Evolutionary conservation across 2,329 filamentous ascomycete genomes (phyloP), one percentile per base, ranked within the genome.

Genomic region (Hysterium pulicare): DNA sequence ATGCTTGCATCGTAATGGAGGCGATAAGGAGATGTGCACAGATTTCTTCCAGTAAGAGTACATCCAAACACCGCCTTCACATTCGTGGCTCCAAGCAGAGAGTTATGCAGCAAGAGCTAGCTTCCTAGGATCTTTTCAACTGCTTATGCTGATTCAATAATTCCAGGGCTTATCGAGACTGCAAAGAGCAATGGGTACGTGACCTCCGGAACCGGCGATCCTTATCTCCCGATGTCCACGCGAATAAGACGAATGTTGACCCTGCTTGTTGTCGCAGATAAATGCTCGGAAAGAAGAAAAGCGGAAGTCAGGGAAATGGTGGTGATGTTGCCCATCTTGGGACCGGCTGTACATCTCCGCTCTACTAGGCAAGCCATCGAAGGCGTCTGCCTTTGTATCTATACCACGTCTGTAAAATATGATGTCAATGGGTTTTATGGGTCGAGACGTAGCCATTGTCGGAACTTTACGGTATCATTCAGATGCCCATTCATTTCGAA

Each of bases 11-110:
- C 81, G 93, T 17, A 98, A 98, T 65, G 83, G 79, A 17, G 90
- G 87, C 11, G 89, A 97, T 62, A 80, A 83, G 52, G 75, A 83
- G n/a, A 86, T 97, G 86, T 98, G 93, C 64, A 77, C 78, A 51
- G 91, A 97, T 67, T 97, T 94, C 64, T 97, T 98, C 63, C 88
- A 96, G 90, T 96, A 66, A 70, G 87, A 70, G 45, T 32, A n/a
- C 39, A 19, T 22, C 38, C 31, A 5, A 4, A n/a, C 13, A 21
- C 22, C n/a, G 31, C 17, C 38, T 21, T 13, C 5, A 15, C 15
- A 33, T 24, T 26, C 21, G 16, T 34, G 33, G 15, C 26, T 41
- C n/a, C n/a, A n/a, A n/a, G n/a, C n/a, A n/a, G n/a, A n/a, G n/a
- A n/a, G n/a, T n/a, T n/a, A n/a, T n/a, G n/a, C n/a, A n/a, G n/a